Evolutionary conservation across 2,329 filamentous ascomycete species (phyloP).

Genomic region (Rutstroemia sydowiana): DNA sequence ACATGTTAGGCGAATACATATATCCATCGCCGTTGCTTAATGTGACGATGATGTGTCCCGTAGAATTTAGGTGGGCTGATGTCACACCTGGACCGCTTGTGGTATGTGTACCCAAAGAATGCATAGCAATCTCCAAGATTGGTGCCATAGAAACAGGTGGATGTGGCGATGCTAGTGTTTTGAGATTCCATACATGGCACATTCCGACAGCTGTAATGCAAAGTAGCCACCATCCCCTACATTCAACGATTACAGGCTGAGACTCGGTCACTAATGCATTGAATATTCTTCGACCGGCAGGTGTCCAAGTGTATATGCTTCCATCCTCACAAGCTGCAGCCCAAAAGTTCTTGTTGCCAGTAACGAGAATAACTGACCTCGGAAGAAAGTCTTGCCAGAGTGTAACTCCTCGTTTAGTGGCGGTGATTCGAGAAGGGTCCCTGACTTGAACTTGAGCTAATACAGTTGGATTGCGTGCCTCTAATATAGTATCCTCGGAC

Average conservation of each 20-base stretch:
- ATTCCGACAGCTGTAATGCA: conserved; percentile 83
- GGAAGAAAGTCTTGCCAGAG: conserved; percentile 95
- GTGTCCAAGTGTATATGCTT: conserved; percentile 83
- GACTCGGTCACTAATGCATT: conserved; percentile 84
- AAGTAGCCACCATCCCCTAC: conserved; percentile 79
- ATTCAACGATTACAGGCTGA: conserved; percentile 90
- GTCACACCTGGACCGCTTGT: conserved; percentile 79
- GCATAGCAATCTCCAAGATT: conserved; percentile 77
- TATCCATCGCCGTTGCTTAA: conserved; percentile 93
- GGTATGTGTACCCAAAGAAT: conserved; percentile 67
- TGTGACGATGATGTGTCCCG: conserved; percentile 79
- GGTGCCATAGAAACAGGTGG: conserved; percentile 85
- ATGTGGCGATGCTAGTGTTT: conserved; percentile 74
- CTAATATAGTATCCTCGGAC: conserved; percentile 68
- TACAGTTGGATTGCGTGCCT: conserved; percentile 74
- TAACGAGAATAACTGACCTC: conserved; percentile 77
- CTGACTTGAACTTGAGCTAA: conserved; percentile 50
- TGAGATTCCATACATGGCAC: conserved; percentile 90
- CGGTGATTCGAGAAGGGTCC: conserved; percentile 77
- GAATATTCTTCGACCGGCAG: conserved; percentile 76
- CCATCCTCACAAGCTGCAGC: conserved; percentile 90
- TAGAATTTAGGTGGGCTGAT: conserved; percentile 83
- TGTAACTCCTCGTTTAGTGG: conserved; percentile 70
- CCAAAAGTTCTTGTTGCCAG: conserved; percentile 88
- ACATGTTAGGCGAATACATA: conserved; percentile 79